A percentile compares a stretch with the other conserved stretches of the same genome.
These are phyloP conservation scores for Macroventuria anomochaeta DNA, from an alignment of 2,329 filamentous ascomycete genomes.

Conservation along the genomic window DNA sequence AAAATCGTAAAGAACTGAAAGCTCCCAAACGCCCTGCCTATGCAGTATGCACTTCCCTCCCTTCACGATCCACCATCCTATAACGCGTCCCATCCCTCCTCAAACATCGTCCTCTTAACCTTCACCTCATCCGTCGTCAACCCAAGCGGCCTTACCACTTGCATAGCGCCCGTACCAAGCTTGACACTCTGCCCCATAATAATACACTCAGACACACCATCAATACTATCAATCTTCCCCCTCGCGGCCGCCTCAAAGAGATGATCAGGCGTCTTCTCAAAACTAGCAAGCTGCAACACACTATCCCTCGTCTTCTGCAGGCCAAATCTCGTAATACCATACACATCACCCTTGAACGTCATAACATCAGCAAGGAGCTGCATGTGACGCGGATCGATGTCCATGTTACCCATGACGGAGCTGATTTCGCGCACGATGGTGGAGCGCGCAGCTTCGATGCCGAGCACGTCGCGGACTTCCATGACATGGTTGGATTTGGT, in stretches of 20 bases:
- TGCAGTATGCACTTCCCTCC: not conserved
- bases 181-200: slow-evolving; percentile 97
- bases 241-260: slow-evolving; percentile 91
- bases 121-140: slow-evolving; percentile 31
- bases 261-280: slow-evolving; percentile 98
- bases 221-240: slow-evolving; percentile 90
- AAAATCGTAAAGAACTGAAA: not conserved
- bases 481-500: slow-evolving; percentile 86
- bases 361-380: slow-evolving; percentile 96
- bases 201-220: slow-evolving; percentile 95
- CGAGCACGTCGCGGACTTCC: slow-evolving; percentile 85
- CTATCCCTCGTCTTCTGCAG: slow-evolving; percentile 95
- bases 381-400: slow-evolving; percentile 97
- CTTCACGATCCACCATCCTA: slow-evolving; percentile 4
- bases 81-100: slow-evolving; percentile 46
- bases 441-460: slow-evolving; percentile 89
- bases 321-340: slow-evolving; percentile 96
- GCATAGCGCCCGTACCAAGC: slow-evolving; percentile 89
- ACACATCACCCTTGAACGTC: slow-evolving; percentile 97
- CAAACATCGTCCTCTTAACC: slow-evolving; percentile 44
- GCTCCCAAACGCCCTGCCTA: slow-evolving; percentile 7
- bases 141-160: slow-evolving; percentile 77
- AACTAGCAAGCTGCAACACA: slow-evolving; percentile 90
- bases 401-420: slow-evolving; percentile 90
- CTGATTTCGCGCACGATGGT: slow-evolving; percentile 91